Base-by-base conservation (phyloP, 345 rosid species). In the Sapria himalayana region DNA sequence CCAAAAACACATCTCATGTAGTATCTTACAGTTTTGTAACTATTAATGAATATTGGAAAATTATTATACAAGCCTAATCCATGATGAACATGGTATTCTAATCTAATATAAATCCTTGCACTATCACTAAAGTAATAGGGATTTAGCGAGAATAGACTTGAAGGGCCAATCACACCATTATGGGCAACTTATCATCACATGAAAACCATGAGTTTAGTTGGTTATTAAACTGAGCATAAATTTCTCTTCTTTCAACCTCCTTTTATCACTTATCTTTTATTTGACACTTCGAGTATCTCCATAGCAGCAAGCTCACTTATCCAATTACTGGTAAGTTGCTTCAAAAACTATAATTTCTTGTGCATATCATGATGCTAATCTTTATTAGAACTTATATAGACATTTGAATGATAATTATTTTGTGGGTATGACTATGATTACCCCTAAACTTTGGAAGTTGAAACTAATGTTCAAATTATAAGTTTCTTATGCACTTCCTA, bases 11-110 rank as follows among this genome's bases (percentile, higher is more conserved):
- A 37, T 41, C 49, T 91, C 41, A 84, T 91, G 99, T 95, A 91
- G 64, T 95, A 95, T 34, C 70, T 91, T 10, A 95, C 95, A 27
- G 93, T 91, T 25, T 45, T 91, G 99, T 91, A 65, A 62, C 93
- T 67, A 13, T 31, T 1, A 3, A n/a, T 29, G 15, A 7, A 20
- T 14, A 3, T 24, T 4, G 8, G 15, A n/a, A n/a, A n/a, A n/a
- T n/a, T n/a, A n/a, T n/a, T n/a, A n/a, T n/a, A n/a, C n/a, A n/a
- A n/a, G n/a, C n/a, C n/a, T n/a, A n/a, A n/a, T n/a, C n/a, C n/a
- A n/a, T n/a, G n/a, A n/a, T n/a, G n/a, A n/a, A n/a, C n/a, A n/a
- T n/a, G n/a, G n/a, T n/a, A n/a, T n/a, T n/a, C n/a, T n/a, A n/a
- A n/a, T n/a, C n/a, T n/a, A n/a, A n/a, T n/a, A n/a, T n/a, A n/a